Base-by-base conservation (phyloP, 176 grass and related monocot genomes). In the Musa troglodytarum region DNA sequence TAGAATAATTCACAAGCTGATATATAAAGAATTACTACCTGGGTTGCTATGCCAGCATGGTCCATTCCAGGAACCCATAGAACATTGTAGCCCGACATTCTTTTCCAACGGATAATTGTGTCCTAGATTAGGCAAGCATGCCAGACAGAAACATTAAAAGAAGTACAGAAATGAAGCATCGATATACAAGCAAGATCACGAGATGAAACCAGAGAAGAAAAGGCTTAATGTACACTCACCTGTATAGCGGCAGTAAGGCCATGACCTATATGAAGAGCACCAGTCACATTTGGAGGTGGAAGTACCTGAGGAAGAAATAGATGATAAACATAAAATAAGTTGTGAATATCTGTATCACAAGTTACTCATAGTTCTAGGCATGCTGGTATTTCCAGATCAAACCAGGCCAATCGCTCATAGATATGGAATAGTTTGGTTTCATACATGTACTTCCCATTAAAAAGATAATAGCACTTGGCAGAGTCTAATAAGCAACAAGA, bases 1-100 rank as follows among this genome's bases (percentile, higher is more conserved):
- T 69, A 26, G 10, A 54, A 56, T 28, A 55, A 19, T 57, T 74
- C 17, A 57, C 50, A 56, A 20, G 53, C 57, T 74, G 11, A 17
- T 55, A 50, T 50, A 55, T 49, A 51, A 82, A 74, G 72, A 81
- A 24, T 52, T 51, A 50, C 15, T 69, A 97, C 93, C 93, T 97
- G 90, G 55, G 93, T 97, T 59, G 93, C 93, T 81, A 97, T 97
- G 53, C 93, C 90, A 80, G 92, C 92, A 87, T 96, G 92, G 86
- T 96, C 92, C 64, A 96, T 88, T 75, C 92, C 92, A 66, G 93
- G 93, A 2, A 97, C 79, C 93, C 93, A 97, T 28, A 97, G 62
- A 74, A 86, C 81, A 80, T 97, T 97, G 65, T 92, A 92, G 25
- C 90, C 92, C 53, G 92, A 96, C 92, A 96, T 96, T 77, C 92